Conservation (phyloP, 768 basidiomycete genomes). For the Lactarius evosmus region DNA sequence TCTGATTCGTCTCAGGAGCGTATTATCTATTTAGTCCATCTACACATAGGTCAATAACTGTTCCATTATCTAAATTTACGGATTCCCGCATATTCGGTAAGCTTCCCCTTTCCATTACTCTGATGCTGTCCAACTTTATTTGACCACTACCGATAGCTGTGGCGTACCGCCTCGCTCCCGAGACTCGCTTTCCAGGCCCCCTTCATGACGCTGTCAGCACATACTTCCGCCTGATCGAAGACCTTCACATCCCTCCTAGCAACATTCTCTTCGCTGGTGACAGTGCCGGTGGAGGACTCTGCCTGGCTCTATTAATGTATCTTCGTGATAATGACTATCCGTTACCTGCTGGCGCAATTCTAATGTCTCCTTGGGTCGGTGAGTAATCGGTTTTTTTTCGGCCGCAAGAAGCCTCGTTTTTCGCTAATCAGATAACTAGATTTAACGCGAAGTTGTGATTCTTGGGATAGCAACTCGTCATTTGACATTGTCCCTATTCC, state of each 20-base stretch:
- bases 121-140: not conserved
- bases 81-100: constrained; percentile 84
- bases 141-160: constrained; percentile 50
- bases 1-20: constrained; percentile 54
- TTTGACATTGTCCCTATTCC: constrained; percentile 82
- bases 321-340: constrained; percentile 88
- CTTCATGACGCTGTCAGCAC: constrained; percentile 80
- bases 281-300: constrained; percentile 88
- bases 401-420: not conserved
- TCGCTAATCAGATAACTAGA: constrained; percentile 44
- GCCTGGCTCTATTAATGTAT: constrained; percentile 86
- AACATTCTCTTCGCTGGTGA: constrained; percentile 90
- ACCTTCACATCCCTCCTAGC: constrained; percentile 85
- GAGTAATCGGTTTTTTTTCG: constrained; percentile 37
- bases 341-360: constrained; percentile 77
- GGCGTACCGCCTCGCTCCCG: constrained; percentile 94
- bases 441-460: constrained; percentile 94
- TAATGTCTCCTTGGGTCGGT: constrained; percentile 97
- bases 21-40: constrained; percentile 92
- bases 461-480: constrained; percentile 91
- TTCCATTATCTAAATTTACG: constrained; percentile 84
- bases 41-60: constrained; percentile 85
- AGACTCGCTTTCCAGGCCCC: constrained; percentile 91
- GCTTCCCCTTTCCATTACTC: constrained; percentile 28
- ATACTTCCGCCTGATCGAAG: constrained; percentile 83